phyloP scores from a whole-genome alignment of 495 filamentous ascomycete genomes.

The Penicillium daleae region DNA sequence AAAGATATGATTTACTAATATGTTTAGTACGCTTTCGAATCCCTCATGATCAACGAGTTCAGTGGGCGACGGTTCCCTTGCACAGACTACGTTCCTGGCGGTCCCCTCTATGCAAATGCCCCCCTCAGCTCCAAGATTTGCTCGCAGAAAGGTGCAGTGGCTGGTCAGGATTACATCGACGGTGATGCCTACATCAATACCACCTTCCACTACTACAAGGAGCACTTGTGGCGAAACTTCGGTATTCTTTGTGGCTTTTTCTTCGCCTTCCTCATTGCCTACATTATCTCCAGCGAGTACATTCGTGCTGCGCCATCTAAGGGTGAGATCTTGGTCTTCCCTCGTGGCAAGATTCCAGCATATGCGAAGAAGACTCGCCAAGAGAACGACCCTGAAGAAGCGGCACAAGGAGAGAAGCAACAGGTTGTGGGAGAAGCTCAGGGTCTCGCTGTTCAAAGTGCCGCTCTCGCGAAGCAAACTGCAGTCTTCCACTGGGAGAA shows the following conservation, averaged over 20 bases:
- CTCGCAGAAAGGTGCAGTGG: slow-evolving; percentile 12
- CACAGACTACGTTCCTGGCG: neutral
- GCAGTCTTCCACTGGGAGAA: slow-evolving; percentile 8
- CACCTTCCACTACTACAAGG: slow-evolving; percentile 10
- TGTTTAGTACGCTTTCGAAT: slow-evolving; percentile 38
- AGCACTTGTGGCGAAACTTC: slow-evolving; percentile 22
- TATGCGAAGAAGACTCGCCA: slow-evolving; percentile 56
- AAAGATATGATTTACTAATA: neutral
- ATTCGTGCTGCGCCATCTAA: slow-evolving; percentile 30
- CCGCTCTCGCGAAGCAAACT: slow-evolving; percentile 35
- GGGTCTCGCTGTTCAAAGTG: slow-evolving; percentile 3
- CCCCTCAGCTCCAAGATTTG: slow-evolving; percentile 9
- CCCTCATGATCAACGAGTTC: slow-evolving; percentile 51
- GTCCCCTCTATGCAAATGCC: neutral
- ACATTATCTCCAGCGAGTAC: slow-evolving; percentile 13
- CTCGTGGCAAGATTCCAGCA: slow-evolving; percentile 22
- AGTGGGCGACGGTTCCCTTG: slow-evolving; percentile 4
- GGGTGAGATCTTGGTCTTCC: slow-evolving; percentile 48
- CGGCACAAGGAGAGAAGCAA: slow-evolving; percentile 46
- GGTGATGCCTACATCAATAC: slow-evolving; percentile 22
- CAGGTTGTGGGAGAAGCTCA: neutral
- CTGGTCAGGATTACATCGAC: slow-evolving; percentile 12
- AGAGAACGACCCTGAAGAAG: slow-evolving; percentile 24
- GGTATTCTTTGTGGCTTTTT: slow-evolving; percentile 18
- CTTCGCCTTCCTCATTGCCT: slow-evolving; percentile 10